Percentiles rank a stretch among this genome's conserved stretches.
These are phyloP conservation scores for Thalassiosira mediterranea DNA, from an alignment of 352 stramenopile species.

Conservation along the genomic window DNA sequence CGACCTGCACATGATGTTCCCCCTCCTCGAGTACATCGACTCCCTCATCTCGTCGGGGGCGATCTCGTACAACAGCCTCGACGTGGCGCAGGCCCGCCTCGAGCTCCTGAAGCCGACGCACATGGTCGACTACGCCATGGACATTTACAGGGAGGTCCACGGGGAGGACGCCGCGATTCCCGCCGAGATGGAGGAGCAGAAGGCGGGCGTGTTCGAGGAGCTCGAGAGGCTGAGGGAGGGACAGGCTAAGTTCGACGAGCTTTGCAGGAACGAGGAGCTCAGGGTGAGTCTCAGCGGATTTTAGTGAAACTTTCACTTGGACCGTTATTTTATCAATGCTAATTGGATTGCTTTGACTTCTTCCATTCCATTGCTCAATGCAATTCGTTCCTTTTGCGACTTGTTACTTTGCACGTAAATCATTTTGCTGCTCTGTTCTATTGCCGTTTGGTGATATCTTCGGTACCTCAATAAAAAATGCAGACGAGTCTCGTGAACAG, in stretches of 20 bases:
- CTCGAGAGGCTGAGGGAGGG: constrained; percentile 75
- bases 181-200: constrained; percentile 80
- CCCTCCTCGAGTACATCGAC: constrained; percentile 93
- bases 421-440: too few species aligned
- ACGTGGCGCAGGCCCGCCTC: constrained; percentile 91
- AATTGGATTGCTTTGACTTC: constrained; percentile 9
- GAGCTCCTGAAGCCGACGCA: constrained; percentile 92
- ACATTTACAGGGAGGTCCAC: constrained; percentile 93
- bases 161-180: constrained; percentile 75
- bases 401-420: too few species aligned
- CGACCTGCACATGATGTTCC: constrained; percentile 97
- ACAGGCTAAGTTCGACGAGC: constrained; percentile 86
- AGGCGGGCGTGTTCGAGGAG: constrained; percentile 70
- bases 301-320: not conserved
- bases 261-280: constrained; percentile 71
- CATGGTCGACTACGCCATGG: constrained; percentile 96
- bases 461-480: constrained; percentile 5
- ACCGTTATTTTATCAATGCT: constrained; percentile 3
- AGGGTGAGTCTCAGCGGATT: constrained; percentile 54
- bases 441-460: constrained; percentile 11
- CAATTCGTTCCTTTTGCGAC: constrained; percentile 6
- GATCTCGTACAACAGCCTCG: constrained; percentile 86
- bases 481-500: constrained; percentile 67
- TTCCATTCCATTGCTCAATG: constrained; percentile 4
- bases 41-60: constrained; percentile 83